Percentiles rank a stretch among this genome's conserved stretches.
Evolutionary conservation across 306 rosid species (phyloP).

Genomic region (Senna tora): DNA sequence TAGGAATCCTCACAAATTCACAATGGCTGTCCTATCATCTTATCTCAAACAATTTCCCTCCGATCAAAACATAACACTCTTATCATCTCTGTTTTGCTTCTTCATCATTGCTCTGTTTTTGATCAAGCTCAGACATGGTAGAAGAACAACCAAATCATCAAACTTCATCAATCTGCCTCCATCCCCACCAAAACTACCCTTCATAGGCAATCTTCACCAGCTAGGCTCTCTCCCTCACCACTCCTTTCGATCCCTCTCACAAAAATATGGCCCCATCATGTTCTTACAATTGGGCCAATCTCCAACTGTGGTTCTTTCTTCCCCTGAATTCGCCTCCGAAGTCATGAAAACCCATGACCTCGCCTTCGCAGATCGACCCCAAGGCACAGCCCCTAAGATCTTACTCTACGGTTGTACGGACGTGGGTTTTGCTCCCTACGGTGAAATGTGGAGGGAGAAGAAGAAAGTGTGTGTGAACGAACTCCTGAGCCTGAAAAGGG

Average conservation of each 20-base stretch:
- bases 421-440: conserved; percentile 34
- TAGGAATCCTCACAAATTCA: no score
- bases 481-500: conserved; percentile 21
- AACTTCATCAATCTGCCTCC: conserved; percentile 39
- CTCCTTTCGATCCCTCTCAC: conserved; percentile 29
- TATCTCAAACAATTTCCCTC: no score
- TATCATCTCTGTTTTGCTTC: not conserved
- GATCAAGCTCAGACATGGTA: not conserved
- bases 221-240: conserved; percentile 42
- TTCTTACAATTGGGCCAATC: conserved; percentile 39
- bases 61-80: no score
- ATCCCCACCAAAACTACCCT: conserved; percentile 43
- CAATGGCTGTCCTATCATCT: no score
- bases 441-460: conserved; percentile 43
- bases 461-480: conserved; percentile 31
- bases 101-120: not conserved
- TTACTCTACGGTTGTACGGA: conserved; percentile 35
- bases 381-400: conserved; percentile 28
- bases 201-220: conserved; percentile 51
- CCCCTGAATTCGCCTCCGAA: conserved; percentile 27
- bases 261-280: conserved; percentile 35
- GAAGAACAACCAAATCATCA: not conserved
- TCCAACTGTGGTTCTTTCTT: conserved; percentile 44
- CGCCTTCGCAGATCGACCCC: conserved; percentile 36
- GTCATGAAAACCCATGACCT: conserved; percentile 35